A percentile compares a stretch with the other conserved stretches of the same genome.
These are phyloP conservation scores for Nannochloris sp. DNA, from an alignment of 139 green algal genomes.

Conservation along the genomic window DNA sequence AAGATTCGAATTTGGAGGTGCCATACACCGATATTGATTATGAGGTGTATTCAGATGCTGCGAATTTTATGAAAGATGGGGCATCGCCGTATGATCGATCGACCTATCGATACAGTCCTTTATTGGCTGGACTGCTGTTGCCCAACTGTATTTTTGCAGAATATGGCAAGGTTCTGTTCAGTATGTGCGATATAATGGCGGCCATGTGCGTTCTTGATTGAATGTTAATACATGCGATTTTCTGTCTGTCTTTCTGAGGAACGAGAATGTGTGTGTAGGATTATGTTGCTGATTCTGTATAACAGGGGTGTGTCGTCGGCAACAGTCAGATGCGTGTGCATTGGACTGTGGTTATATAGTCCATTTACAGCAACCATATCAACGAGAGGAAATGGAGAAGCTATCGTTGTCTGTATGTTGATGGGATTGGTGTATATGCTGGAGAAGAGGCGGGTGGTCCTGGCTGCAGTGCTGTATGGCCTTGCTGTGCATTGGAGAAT, in stretches of 20 bases:
- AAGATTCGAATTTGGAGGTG: slow-evolving; percentile 53
- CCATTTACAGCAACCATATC: slow-evolving; percentile 86
- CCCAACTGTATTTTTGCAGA: slow-evolving; percentile 65
- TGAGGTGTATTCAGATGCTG: slow-evolving; percentile 55
- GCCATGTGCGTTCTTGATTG: slow-evolving; percentile 14
- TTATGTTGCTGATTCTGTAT: slow-evolving; percentile 37
- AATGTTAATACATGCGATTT: not conserved
- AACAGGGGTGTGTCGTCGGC: not conserved
- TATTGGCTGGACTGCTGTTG: slow-evolving; percentile 75
- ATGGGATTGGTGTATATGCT: slow-evolving; percentile 54
- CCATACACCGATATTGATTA: slow-evolving; percentile 95
- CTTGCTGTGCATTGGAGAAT: slow-evolving; percentile 84
- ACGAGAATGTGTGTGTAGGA: slow-evolving; percentile 5
- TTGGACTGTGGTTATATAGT: slow-evolving; percentile 85
- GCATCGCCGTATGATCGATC: slow-evolving; percentile 33
- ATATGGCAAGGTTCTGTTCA: slow-evolving; percentile 86
- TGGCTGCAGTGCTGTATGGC: slow-evolving; percentile 56
- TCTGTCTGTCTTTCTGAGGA: not conserved
- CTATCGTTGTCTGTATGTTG: slow-evolving; percentile 66
- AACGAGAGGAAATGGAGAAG: slow-evolving; percentile 80
- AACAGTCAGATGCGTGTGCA: not conserved
- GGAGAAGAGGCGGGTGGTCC: slow-evolving; percentile 2
- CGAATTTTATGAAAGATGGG: slow-evolving; percentile 23
- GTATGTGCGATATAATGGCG: slow-evolving; percentile 49
- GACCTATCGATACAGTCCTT: slow-evolving; percentile 78